Evolutionary conservation across 1,284 basidiomycete genomes (phyloP), one percentile per base, ranked within the genome.

Genomic region (Papiliotrema terrestris): DNA sequence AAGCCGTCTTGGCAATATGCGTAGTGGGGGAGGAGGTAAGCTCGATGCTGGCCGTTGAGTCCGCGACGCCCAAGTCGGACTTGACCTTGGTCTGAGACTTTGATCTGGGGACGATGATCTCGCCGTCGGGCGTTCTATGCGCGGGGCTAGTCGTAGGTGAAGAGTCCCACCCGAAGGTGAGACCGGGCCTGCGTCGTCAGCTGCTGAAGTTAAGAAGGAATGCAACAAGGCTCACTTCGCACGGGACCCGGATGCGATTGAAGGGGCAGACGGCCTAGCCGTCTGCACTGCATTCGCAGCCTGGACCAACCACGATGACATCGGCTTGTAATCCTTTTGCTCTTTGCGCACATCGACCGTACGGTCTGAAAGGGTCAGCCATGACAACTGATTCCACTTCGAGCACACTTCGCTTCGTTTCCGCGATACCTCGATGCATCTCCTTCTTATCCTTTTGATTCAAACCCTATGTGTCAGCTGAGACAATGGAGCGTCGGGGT

Each of bases 381-480:
- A n/a, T n/a, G n/a, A n/a, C n/a, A n/a, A n/a, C n/a, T n/a, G n/a
- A n/a, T n/a, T n/a, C n/a, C n/a, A n/a, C 8, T 43, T 37, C 35
- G 23, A 59, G 66, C 14, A 23, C n/a, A 71, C 69, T 61, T 56
- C 68, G 52, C 6, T 60, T 38, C 1, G 63, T 66, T 15, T 63
- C 51, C 2, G 65, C 66, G 23, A 71, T 59, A 37, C 72, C 72
- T 17, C 59, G 61, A 8, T 60, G 52, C 57, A 68, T 61, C 17
- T 52, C 35, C 39, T 60, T 50, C 17, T 35, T 43, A 14, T 74
- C 70, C n/a, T 54, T 55, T 55, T 68, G 67, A 51, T 59, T 70
- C 8, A 68, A 55, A 13, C 62, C 57, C 68, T 71, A 43, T 20
- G 23, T 17, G 20, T 42, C 17, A 37, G 43, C 29, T 32, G 29